Evolutionary conservation across 345 rosid species (phyloP).

Genomic region (Mangifera indica): DNA sequence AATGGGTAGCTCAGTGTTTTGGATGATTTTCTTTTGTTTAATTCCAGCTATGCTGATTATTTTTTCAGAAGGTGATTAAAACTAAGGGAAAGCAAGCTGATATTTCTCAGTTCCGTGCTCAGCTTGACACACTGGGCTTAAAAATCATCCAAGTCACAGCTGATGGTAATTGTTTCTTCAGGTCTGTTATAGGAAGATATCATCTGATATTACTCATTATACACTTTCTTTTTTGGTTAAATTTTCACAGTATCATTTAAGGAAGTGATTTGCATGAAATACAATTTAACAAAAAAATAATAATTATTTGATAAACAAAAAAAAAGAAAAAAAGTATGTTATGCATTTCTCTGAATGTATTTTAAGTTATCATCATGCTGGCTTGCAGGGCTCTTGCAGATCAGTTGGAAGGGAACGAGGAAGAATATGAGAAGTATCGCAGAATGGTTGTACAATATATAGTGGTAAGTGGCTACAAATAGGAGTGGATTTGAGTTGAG

Average conservation of each 20-base stretch:
- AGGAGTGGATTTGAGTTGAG: too few species aligned
- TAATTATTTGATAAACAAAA: too few species aligned
- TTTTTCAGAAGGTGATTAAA: slow-evolving; percentile 25
- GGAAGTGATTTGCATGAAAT: neutral
- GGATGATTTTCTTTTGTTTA: neutral
- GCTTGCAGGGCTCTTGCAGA: slow-evolving; percentile 79
- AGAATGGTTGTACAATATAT: slow-evolving; percentile 72
- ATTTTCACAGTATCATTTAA: neutral
- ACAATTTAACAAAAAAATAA: neutral
- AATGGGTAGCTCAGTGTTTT: neutral
- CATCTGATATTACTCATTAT: neutral
- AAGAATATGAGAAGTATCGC: slow-evolving; percentile 71
- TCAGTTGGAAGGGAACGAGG: slow-evolving; percentile 86
- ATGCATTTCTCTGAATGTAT: neutral
- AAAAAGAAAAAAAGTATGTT: neutral
- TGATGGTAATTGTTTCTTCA: slow-evolving; percentile 97
- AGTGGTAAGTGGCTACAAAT: slow-evolving; percentile 44
- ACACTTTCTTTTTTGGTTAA: neutral
- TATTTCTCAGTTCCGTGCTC: slow-evolving; percentile 53
- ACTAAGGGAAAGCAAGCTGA: slow-evolving; percentile 71
- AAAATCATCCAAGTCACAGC: slow-evolving; percentile 74
- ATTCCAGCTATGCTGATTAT: neutral
- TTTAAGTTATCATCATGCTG: slow-evolving; percentile 32
- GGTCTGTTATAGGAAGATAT: slow-evolving; percentile 47
- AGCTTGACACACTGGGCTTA: slow-evolving; percentile 71